phyloP scores from a whole-genome alignment of 768 basidiomycete species.

The Phallus indusiatus region DNA sequence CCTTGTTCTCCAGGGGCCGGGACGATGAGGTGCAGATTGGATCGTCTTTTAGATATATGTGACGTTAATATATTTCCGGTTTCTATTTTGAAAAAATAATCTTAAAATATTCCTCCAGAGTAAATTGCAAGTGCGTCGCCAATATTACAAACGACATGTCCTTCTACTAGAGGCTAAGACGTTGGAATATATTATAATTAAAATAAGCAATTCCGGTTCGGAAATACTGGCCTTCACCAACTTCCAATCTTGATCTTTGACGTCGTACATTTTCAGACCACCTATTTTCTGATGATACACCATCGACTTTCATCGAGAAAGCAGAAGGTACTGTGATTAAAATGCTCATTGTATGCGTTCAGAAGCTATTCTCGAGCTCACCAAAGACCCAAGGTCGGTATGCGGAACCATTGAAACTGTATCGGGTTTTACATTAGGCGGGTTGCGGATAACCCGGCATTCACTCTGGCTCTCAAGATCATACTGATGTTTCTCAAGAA shows the following conservation, averaged over 20 bases:
- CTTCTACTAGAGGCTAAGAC: conserved; percentile 32
- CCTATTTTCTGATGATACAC: conserved; percentile 59
- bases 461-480: conserved; percentile 24
- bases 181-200: no score
- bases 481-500: conserved; percentile 19
- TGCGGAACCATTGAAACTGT: conserved; percentile 25
- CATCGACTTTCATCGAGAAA: no score
- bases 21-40: conserved; percentile 20
- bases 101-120: conserved; percentile 37
- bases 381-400: conserved; percentile 29
- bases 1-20: conserved; percentile 28
- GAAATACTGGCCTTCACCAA: conserved; percentile 48
- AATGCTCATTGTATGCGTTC: no score
- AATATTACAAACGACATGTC: conserved; percentile 36
- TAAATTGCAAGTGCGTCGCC: conserved; percentile 37
- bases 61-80: no score
- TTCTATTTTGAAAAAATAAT: conserved; percentile 36
- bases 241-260: conserved; percentile 53
- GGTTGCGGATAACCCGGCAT: conserved; percentile 25
- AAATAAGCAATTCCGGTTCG: no score
- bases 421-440: conserved; percentile 18
- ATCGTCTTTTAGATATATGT: conserved; percentile 18
- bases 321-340: conserved; percentile 43
- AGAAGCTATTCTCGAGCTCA: background rate
- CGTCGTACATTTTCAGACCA: conserved; percentile 59